Conservation (phyloP, 208 protist genomes). For the Crithidia acanthocephali region DNA sequence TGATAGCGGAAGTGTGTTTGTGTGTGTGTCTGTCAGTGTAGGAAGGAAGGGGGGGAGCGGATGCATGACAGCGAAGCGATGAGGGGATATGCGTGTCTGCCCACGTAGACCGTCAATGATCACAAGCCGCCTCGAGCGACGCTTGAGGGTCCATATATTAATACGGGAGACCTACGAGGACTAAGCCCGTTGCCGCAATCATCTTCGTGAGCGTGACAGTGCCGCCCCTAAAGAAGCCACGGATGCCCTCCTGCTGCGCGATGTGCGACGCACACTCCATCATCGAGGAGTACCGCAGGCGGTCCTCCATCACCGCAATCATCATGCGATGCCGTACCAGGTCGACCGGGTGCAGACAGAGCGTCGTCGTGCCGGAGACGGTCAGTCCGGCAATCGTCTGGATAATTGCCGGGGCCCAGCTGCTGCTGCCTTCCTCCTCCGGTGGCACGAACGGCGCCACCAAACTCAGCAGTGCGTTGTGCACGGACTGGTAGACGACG, state of each 20-base stretch:
- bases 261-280: constrained; percentile 67
- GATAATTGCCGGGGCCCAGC: constrained; percentile 42
- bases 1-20: background rate
- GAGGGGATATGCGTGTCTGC: too few species aligned
- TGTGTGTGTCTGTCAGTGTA: background rate
- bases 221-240: constrained; percentile 76
- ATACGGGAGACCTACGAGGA: constrained; percentile 40
- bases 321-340: constrained; percentile 83
- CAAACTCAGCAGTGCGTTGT: constrained; percentile 41
- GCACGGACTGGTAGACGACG: constrained; percentile 58
- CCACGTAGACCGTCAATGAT: too few species aligned
- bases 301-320: constrained; percentile 74
- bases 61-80: background rate
- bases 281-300: constrained; percentile 56
- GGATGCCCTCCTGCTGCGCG: constrained; percentile 57
- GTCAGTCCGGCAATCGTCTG: constrained; percentile 57
- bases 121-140: too few species aligned
- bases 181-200: constrained; percentile 50
- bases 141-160: too few species aligned
- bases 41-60: background rate
- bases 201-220: constrained; percentile 61
- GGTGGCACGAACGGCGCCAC: constrained; percentile 54
- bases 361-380: constrained; percentile 58
- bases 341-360: constrained; percentile 79
- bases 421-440: constrained; percentile 36